A percentile compares a stretch with the other conserved stretches of the same genome.
These are phyloP conservation scores for Croton laevigatus DNA, from an alignment of 441 rosid species.

Conservation along the genomic window DNA sequence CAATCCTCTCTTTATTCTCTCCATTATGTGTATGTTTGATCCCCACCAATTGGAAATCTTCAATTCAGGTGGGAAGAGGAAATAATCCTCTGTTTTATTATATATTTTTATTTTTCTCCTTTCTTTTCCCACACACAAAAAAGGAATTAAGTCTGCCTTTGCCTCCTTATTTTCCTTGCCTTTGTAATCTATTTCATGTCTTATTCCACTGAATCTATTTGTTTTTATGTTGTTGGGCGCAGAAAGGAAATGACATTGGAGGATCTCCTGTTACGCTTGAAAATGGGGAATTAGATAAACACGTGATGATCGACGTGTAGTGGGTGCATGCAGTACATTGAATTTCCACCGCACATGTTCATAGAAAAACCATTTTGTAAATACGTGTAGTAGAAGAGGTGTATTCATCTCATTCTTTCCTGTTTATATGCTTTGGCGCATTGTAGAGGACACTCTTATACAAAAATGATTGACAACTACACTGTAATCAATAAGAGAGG, in stretches of 20 bases:
- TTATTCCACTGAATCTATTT: neutral
- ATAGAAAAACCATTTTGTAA: slow-evolving; percentile 28
- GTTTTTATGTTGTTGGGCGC: slow-evolving; percentile 8
- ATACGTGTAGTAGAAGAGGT: slow-evolving; percentile 29
- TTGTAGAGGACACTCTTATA: slow-evolving; percentile 23
- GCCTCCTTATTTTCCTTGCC: no score
- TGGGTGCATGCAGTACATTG: neutral
- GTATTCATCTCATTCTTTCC: slow-evolving; percentile 54
- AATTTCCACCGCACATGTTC: slow-evolving; percentile 9
- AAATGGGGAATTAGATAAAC: slow-evolving; percentile 36
- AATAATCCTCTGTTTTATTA: no score
- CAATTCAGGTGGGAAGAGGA: no score
- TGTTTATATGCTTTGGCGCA: slow-evolving; percentile 42
- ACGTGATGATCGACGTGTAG: slow-evolving; percentile 41
- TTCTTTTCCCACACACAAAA: no score
- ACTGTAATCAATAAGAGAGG: slow-evolving; percentile 25
- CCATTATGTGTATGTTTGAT: no score
- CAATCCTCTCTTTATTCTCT: no score
- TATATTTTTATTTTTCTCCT: no score
- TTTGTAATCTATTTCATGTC: no score
- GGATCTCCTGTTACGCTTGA: slow-evolving; percentile 32
- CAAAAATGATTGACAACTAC: slow-evolving; percentile 7
- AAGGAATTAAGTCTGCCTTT: no score
- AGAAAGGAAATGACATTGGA: slow-evolving; percentile 34
- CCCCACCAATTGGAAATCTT: no score